phyloP scores from a whole-genome alignment of 202 grass and related monocot species.

The Bolboschoenoplectus hybrid region DNA sequence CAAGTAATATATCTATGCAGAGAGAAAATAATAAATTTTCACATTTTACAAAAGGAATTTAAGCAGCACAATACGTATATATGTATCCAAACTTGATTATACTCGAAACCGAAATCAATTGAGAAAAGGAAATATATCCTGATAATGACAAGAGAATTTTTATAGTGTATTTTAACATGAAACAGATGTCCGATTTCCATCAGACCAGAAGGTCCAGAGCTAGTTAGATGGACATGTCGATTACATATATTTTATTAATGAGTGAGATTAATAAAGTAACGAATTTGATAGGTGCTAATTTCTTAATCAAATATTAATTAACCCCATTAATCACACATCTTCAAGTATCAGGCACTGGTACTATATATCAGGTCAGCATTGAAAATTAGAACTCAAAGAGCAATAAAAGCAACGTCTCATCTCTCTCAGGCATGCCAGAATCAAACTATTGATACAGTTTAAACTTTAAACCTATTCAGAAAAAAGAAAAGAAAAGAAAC shows the following conservation, averaged over 20 bases:
- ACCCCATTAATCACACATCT: background rate
- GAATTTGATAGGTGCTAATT: background rate
- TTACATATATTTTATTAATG: background rate
- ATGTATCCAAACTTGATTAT: background rate
- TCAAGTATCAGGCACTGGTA: background rate
- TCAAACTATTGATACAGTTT: background rate
- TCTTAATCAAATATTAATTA: background rate
- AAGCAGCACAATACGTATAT: too few species aligned
- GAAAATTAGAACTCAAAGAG: background rate
- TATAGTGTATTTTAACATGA: background rate
- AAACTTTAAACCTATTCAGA: background rate
- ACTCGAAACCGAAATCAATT: background rate
- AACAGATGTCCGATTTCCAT: background rate
- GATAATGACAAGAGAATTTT: background rate
- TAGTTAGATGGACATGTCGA: background rate
- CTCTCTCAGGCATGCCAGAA: background rate
- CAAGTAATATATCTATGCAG: too few species aligned
- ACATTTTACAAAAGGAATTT: background rate
- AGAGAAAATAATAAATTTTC: background rate
- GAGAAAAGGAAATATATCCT: background rate
- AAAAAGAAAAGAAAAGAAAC: background rate
- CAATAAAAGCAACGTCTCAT: background rate
- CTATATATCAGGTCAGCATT: background rate
- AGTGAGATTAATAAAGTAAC: background rate
- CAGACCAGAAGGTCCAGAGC: background rate